Conservation (phyloP, 257 asterid species). For the Fraxinus americana region DNA sequence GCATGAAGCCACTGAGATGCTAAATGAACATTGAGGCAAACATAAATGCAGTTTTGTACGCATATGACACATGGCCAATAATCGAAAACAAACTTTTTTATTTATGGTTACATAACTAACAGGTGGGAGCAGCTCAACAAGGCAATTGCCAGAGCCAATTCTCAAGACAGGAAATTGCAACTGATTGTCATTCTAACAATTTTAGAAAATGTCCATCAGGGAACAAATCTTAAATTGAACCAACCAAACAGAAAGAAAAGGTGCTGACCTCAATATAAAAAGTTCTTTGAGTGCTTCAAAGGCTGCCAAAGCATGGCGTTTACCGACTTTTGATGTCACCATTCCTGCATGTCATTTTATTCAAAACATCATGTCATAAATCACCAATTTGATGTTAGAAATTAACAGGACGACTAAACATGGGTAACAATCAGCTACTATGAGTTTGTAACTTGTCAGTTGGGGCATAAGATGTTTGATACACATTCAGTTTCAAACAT, state of each 20-base stretch:
- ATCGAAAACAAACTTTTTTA: not conserved
- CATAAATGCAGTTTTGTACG: not conserved
- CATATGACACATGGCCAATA: not conserved
- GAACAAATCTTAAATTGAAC: conserved; percentile 5
- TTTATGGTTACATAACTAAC: not conserved
- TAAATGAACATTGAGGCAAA: conserved; percentile 1
- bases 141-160: conserved; percentile 3
- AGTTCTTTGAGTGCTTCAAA: conserved; percentile 91
- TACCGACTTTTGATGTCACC: conserved; percentile 95
- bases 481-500: not conserved
- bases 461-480: not conserved
- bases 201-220: not conserved
- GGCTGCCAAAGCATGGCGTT: conserved; percentile 89
- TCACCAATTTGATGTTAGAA: not conserved
- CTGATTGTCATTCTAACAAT: not conserved
- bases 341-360: conserved; percentile 65
- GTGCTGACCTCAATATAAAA: conserved; percentile 65
- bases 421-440: conserved; percentile 2
- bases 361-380: conserved; percentile 17
- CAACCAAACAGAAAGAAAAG: conserved; percentile 14
- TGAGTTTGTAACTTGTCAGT: conserved; percentile 2
- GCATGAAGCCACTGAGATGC: not conserved
- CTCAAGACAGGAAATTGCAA: not conserved
- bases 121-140: conserved; percentile 9
- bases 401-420: conserved; percentile 6